These are phyloP conservation scores for Hymenoscyphus scutula DNA, from an alignment of 2,329 filamentous ascomycete genomes.

Conservation along the genomic window DNA sequence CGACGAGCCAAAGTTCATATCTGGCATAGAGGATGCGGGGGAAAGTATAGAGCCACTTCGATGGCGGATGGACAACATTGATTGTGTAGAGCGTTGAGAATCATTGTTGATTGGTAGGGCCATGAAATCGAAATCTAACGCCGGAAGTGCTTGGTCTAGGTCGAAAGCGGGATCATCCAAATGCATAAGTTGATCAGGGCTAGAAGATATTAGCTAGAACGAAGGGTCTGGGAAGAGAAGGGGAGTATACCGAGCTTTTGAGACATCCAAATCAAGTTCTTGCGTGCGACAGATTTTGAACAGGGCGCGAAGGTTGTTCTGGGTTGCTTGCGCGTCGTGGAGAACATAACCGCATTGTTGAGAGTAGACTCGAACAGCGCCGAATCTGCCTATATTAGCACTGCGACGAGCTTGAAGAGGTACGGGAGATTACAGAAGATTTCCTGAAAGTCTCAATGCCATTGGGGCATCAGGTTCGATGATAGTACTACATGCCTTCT, in stretches of 20 bases:
- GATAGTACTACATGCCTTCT: conserved; percentile 86
- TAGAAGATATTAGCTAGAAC: conserved; percentile 39
- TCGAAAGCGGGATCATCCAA: conserved; percentile 81
- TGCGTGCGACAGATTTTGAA: conserved; percentile 56
- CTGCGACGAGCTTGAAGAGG: background rate
- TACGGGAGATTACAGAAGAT: conserved; percentile 63
- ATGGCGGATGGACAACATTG: conserved; percentile 35
- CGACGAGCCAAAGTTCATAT: conserved; percentile 48
- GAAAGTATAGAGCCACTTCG: conserved; percentile 27
- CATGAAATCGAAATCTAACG: conserved; percentile 52
- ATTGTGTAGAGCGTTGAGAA: conserved; percentile 33
- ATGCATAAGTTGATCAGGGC: conserved; percentile 72
- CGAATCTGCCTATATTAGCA: conserved; percentile 54
- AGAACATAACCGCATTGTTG: conserved; percentile 88
- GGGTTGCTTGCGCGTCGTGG: conserved; percentile 72
- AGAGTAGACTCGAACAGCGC: conserved; percentile 78
- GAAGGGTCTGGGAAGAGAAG: background rate
- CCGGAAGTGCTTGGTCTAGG: conserved; percentile 60
- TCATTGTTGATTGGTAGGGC: conserved; percentile 28
- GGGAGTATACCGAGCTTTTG: conserved; percentile 63
- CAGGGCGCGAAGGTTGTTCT: conserved; percentile 69
- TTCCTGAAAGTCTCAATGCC: conserved; percentile 85
- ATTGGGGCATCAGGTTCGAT: conserved; percentile 81
- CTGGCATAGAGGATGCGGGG: conserved; percentile 37
- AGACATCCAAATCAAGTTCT: conserved; percentile 67